Conservation (phyloP, 2,329 filamentous ascomycete species). For the Amphichorda felina region DNA sequence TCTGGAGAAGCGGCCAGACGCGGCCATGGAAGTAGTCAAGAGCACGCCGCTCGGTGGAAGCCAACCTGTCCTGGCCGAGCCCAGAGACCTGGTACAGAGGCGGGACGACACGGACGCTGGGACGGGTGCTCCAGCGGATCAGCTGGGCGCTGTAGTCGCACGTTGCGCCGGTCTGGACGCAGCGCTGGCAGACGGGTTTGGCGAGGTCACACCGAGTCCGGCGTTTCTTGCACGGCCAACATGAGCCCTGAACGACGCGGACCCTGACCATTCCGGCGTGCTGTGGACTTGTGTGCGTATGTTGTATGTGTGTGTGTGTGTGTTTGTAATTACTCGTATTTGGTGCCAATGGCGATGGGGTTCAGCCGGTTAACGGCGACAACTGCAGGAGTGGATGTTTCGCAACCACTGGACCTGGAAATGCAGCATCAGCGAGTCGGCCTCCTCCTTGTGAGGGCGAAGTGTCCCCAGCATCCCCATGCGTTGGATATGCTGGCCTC, state of each 20-base stretch:
- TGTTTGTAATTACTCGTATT: no score
- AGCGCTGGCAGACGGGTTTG: conserved; percentile 12
- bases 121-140: conserved; percentile 28
- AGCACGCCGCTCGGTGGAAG: conserved; percentile 15
- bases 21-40: conserved; percentile 20
- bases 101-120: conserved; percentile 15
- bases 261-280: conserved; percentile 7
- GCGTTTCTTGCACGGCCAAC: conserved; percentile 12
- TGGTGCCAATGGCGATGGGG: no score
- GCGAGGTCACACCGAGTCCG: conserved; percentile 16
- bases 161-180: conserved; percentile 7
- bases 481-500: no score
- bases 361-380: no score
- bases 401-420: no score
- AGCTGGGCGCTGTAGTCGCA: conserved; percentile 22
- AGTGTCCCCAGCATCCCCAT: no score
- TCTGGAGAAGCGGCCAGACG: conserved; percentile 18
- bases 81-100: conserved; percentile 13
- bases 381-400: no score
- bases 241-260: conserved; percentile 17
- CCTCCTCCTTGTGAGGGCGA: no score
- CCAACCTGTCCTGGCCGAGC: conserved; percentile 6
- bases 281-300: no score
- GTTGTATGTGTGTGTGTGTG: no score
- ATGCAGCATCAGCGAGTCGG: no score